Evolutionary conservation across 1,284 basidiomycete genomes (phyloP), one percentile per base, ranked within the genome.

Genomic region (Hemileia vastatrix): DNA sequence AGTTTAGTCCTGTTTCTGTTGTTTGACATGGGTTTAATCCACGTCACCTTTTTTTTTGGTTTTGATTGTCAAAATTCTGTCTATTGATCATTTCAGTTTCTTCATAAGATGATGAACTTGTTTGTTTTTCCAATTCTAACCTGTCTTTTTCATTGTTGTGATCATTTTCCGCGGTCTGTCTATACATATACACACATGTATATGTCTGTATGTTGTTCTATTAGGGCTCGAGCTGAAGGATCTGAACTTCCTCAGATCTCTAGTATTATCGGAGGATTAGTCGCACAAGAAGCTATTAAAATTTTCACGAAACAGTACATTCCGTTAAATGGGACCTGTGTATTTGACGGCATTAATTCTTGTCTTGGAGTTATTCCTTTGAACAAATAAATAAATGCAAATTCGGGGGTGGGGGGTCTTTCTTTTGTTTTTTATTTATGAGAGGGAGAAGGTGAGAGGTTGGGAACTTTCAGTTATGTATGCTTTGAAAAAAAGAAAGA

Each of bases 221-320:
- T 18, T 49, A 51, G 57, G 8, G 66, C 70, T 1, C 85, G 93
- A 15, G 83, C 90, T 1, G 90, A 89, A 1, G 66, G 70, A 43
- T 64, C 88, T 0, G 90, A 94, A 68, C 77, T 97, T 1, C 92
- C 94, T 0, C 93, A 91, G 67, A 93, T 87, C 0, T 89, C 95
- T 0, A 92, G 92, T 0, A 84, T 98, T 72, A 78, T 97, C 1
- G 95, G 95, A 13, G 95, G 94, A 0, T 77, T 98, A 18, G 87
- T 93, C 24, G 91, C 91, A n/a, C 95, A 98, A 71, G 95, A 98
- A 77, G 85, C 86, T 5, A 97, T 98, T 82, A 98, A 99, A 81
- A 82, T 97, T 77, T 86, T 96, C 70, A 97, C 94, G 65, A 86
- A 85, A 72, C 95, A 98, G 77, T 99, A 99, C 76, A 81, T 91